Evolutionary conservation across 768 basidiomycete species (phyloP).

Genomic region (Rhodocollybia butyracea): DNA sequence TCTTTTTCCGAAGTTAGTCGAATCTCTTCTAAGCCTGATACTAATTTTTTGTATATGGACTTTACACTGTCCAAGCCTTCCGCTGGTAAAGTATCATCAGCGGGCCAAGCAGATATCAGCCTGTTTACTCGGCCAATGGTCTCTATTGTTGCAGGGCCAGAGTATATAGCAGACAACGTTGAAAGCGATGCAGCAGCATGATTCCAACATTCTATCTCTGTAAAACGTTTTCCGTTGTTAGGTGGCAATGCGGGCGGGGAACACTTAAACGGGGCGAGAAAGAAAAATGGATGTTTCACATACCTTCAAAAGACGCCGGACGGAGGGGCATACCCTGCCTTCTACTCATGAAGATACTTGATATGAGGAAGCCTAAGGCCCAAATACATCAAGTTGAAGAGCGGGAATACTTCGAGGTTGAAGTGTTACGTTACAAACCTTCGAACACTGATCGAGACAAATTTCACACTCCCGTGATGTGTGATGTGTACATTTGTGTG

Average conservation of each 20-base stretch:
- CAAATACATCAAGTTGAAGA: constrained; percentile 5
- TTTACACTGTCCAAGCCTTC: constrained; percentile 68
- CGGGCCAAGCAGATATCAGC: constrained; percentile 66
- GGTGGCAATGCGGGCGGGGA: too few species aligned
- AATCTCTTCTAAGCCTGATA: constrained; percentile 60
- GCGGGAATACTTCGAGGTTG: constrained; percentile 4
- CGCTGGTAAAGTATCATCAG: constrained; percentile 62
- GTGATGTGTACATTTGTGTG: constrained; percentile 3
- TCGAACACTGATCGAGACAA: constrained; percentile 6
- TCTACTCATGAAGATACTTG: constrained; percentile 52
- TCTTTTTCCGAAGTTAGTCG: constrained; percentile 47
- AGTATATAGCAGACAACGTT: constrained; percentile 50
- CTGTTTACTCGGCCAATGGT: constrained; percentile 73
- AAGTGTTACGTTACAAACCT: constrained; percentile 3
- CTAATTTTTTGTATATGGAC: constrained; percentile 59
- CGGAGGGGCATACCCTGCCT: constrained; percentile 57
- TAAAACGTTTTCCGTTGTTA: constrained; percentile 13
- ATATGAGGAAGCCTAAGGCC: constrained; percentile 3
- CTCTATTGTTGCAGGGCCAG: constrained; percentile 46
- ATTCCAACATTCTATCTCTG: constrained; percentile 78
- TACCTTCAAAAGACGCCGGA: constrained; percentile 78
- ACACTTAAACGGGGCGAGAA: too few species aligned
- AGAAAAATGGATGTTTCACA: constrained; percentile 17
- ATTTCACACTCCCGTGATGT: constrained; percentile 6
- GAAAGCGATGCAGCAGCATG: constrained; percentile 61